Conservation (phyloP, 2,329 filamentous ascomycete genomes). For the Claviceps sp. region DNA sequence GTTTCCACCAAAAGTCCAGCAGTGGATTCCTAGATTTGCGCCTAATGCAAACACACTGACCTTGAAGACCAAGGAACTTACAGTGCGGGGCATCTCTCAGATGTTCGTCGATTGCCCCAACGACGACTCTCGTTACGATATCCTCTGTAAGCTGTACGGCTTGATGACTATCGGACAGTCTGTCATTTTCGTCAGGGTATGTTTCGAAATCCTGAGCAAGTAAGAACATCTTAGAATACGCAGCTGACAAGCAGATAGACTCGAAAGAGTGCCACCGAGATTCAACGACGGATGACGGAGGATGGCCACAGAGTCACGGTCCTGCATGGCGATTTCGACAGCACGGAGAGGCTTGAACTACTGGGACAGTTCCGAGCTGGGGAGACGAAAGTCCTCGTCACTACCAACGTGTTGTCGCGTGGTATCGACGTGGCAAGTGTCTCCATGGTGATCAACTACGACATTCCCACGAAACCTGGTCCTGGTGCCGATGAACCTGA, state of each 20-base stretch:
- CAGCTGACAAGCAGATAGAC: slow-evolving; percentile 38
- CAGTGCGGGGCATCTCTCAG: slow-evolving; percentile 93
- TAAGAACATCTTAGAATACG: neutral
- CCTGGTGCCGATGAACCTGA: slow-evolving; percentile 68
- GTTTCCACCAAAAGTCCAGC: slow-evolving; percentile 72
- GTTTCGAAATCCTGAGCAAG: slow-evolving; percentile 9
- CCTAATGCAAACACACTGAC: slow-evolving; percentile 78
- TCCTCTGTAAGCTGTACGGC: slow-evolving; percentile 85
- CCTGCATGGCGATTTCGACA: slow-evolving; percentile 79
- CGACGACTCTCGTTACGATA: slow-evolving; percentile 73
- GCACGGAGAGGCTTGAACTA: slow-evolving; percentile 66
- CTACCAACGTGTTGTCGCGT: slow-evolving; percentile 90
- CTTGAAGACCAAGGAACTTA: slow-evolving; percentile 79
- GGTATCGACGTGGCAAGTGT: slow-evolving; percentile 88
- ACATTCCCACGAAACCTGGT: slow-evolving; percentile 53
- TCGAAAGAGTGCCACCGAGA: slow-evolving; percentile 71
- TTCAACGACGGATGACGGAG: slow-evolving; percentile 70
- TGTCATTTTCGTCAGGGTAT: slow-evolving; percentile 90
- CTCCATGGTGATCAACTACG: slow-evolving; percentile 98
- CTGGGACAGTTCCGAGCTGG: slow-evolving; percentile 79
- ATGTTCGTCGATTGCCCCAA: slow-evolving; percentile 89
- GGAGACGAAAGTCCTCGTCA: slow-evolving; percentile 88
- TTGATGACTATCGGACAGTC: slow-evolving; percentile 94
- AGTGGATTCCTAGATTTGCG: slow-evolving; percentile 73
- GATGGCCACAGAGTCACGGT: slow-evolving; percentile 90